These are phyloP conservation scores for Phalaenopsis hybrid DNA, from an alignment of 116 monocot genomes.

Conservation along the genomic window DNA sequence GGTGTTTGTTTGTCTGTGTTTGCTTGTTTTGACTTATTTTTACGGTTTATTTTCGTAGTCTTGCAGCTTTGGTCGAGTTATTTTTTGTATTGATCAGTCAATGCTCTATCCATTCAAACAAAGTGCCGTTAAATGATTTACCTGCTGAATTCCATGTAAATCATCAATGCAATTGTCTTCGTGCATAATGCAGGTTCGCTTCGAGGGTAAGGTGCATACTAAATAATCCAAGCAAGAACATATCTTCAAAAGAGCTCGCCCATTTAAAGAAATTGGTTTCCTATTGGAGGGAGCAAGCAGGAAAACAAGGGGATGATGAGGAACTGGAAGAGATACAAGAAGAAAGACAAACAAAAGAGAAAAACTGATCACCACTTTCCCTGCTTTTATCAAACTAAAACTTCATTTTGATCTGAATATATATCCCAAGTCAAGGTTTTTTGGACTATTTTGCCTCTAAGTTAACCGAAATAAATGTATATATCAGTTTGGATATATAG, in stretches of 20 bases:
- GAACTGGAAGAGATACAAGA: conserved; percentile 87
- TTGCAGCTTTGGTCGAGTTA: too few relatives aligned
- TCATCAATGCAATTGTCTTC: background rate
- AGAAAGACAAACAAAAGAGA: conserved; percentile 43
- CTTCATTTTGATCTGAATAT: too few relatives aligned
- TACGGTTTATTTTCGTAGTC: too few relatives aligned
- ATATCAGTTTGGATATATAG: too few relatives aligned
- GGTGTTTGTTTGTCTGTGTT: too few relatives aligned
- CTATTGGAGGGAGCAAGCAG: conserved; percentile 94
- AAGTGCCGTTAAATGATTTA: background rate
- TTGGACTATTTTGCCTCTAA: too few relatives aligned
- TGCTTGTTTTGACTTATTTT: too few relatives aligned
- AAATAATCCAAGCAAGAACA: conserved; percentile 85
- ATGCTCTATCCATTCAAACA: too few relatives aligned
- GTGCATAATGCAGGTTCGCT: conserved; percentile 54
- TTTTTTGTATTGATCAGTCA: too few relatives aligned
- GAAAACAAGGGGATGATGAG: conserved; percentile 67
- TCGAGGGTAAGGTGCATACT: conserved; percentile 75
- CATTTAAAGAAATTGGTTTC: conserved; percentile 70
- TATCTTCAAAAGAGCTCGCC: conserved; percentile 69
- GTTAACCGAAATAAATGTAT: too few relatives aligned
- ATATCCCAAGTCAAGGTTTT: too few relatives aligned
- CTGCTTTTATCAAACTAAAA: too few relatives aligned
- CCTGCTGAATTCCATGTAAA: background rate
- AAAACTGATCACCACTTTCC: background rate